Conservation (phyloP, 1,139 yeast species). For the Saccharomyces pastorianus region DNA sequence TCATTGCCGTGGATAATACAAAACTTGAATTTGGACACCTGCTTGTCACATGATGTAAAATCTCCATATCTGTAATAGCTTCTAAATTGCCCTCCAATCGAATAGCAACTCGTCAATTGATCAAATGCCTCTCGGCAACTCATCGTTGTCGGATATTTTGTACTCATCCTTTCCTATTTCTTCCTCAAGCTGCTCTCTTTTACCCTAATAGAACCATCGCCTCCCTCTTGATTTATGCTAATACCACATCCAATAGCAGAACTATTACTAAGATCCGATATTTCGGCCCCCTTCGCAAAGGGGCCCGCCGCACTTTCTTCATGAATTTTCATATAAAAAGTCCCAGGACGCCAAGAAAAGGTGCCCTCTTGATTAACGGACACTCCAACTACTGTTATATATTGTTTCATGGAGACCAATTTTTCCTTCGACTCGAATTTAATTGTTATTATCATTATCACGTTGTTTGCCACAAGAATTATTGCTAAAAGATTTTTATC, state of each 20-base stretch:
- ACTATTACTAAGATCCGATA: neutral
- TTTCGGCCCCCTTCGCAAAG: constrained; percentile 1
- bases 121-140: constrained; percentile 77
- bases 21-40: constrained; percentile 71
- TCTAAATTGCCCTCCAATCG: constrained; percentile 81
- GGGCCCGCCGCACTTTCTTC: constrained; percentile 1
- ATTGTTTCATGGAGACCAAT: neutral
- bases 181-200: neutral
- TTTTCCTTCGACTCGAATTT: neutral
- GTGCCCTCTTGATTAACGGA: neutral
- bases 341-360: neutral
- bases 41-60: constrained; percentile 59
- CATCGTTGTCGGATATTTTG: constrained; percentile 40
- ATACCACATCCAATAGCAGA: neutral
- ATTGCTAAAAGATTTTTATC: constrained; percentile 12
- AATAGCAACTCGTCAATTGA: constrained; percentile 76
- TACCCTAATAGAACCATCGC: neutral
- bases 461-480: constrained; percentile 9
- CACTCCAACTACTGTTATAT: neutral
- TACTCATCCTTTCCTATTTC: neutral
- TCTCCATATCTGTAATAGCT: constrained; percentile 78
- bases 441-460: constrained; percentile 7
- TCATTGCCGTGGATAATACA: constrained; percentile 54
- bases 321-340: neutral
- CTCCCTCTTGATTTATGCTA: neutral